Conservation (phyloP, 164 flowering plant species). For the Tetrastigma voinierianum region DNA sequence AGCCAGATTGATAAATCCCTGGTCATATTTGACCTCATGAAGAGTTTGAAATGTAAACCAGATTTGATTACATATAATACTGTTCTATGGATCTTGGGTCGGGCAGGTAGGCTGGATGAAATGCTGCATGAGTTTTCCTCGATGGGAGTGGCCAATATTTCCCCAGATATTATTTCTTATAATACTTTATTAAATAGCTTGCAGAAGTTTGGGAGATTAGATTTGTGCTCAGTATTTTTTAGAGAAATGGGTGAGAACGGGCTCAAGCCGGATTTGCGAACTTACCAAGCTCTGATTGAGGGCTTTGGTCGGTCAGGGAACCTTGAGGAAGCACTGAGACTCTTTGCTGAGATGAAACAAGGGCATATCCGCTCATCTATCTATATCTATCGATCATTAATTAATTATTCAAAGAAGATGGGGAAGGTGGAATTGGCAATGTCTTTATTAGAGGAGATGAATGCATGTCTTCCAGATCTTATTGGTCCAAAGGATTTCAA, state of each 20-base stretch:
- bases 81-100: constrained; percentile 63
- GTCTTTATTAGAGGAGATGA: constrained; percentile 59
- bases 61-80: constrained; percentile 74
- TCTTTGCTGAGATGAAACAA: constrained; percentile 69
- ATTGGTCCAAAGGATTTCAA: constrained; percentile 65
- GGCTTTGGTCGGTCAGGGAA: constrained; percentile 75
- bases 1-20: constrained; percentile 69
- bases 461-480: constrained; percentile 35
- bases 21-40: constrained; percentile 61
- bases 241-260: constrained; percentile 64
- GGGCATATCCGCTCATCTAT: constrained; percentile 57
- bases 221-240: constrained; percentile 41
- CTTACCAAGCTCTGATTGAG: constrained; percentile 79
- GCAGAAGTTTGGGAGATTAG: constrained; percentile 65
- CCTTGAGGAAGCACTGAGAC: constrained; percentile 53
- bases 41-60: constrained; percentile 52
- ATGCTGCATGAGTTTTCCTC: constrained; percentile 59
- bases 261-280: constrained; percentile 74
- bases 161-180: constrained; percentile 69
- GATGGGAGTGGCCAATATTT: constrained; percentile 52
- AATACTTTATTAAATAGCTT: constrained; percentile 71
- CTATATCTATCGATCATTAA: constrained; percentile 57
- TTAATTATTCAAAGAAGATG: constrained; percentile 51
- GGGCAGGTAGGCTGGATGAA: constrained; percentile 56
- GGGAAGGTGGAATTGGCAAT: constrained; percentile 64